A percentile compares a stretch with the other conserved stretches of the same genome.
Evolutionary conservation across 495 filamentous ascomycete species (phyloP).

Genomic region (Penicillium crystallinum): DNA sequence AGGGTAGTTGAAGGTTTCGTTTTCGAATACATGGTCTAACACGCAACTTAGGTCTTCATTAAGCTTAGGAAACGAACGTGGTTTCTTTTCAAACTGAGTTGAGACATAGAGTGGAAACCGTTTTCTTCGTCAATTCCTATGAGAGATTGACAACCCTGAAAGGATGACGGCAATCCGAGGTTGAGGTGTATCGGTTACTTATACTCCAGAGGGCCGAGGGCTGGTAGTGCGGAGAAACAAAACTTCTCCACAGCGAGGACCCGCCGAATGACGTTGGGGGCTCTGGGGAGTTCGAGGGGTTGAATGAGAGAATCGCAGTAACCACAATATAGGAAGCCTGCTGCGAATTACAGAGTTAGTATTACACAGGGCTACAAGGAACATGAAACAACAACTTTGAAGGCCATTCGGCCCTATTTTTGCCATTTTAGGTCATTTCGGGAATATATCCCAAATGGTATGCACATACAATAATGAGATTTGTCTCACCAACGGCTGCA

Average conservation of each 20-base stretch:
- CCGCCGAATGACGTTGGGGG: not conserved
- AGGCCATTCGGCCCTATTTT: constrained; percentile 24
- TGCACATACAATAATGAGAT: constrained; percentile 4
- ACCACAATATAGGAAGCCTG: not conserved
- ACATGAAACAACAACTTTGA: not conserved
- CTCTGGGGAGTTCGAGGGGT: not conserved
- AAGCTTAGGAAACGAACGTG: not conserved
- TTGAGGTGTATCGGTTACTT: too few relatives aligned
- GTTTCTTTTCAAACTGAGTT: too few relatives aligned
- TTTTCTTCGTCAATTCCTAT: too few relatives aligned
- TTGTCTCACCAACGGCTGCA: not conserved
- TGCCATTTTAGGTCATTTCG: constrained; percentile 13
- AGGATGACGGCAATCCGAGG: too few relatives aligned
- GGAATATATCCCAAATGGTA: constrained; percentile 14
- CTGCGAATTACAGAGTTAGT: not conserved
- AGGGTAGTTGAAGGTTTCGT: too few relatives aligned
- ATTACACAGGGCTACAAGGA: not conserved
- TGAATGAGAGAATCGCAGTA: not conserved
- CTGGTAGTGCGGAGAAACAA: not conserved
- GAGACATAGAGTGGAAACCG: too few relatives aligned
- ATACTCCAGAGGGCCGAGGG: too few relatives aligned
- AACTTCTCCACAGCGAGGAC: not conserved
- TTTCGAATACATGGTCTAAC: too few relatives aligned
- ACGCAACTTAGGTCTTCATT: not conserved
- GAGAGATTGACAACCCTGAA: too few relatives aligned